phyloP scores from a whole-genome alignment of 1,284 basidiomycete species.

The Rhizoctonia solani region DNA sequence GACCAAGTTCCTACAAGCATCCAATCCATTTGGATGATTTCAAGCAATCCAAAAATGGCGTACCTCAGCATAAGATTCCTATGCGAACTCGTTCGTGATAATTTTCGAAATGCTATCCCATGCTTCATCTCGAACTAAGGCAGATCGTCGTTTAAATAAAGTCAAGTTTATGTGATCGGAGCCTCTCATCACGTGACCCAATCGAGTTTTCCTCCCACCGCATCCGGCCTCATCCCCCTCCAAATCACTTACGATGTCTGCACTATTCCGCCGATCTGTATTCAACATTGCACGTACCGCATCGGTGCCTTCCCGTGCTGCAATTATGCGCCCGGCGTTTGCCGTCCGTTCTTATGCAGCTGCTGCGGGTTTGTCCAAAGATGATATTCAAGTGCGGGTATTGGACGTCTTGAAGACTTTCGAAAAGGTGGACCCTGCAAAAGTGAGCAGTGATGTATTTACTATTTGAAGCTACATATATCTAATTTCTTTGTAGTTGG shows the following conservation, averaged over 20 bases:
- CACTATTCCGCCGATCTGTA: constrained; percentile 31
- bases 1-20: constrained; percentile 80
- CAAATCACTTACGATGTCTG: constrained; percentile 32
- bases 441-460: constrained; percentile 58
- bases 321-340: constrained; percentile 5
- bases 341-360: constrained; percentile 66
- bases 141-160: constrained; percentile 12
- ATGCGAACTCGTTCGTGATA: constrained; percentile 85
- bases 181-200: constrained; percentile 18
- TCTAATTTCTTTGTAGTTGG: constrained; percentile 58
- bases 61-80: constrained; percentile 86
- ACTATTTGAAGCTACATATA: not conserved
- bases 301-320: not conserved
- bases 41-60: constrained; percentile 37
- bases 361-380: constrained; percentile 70
- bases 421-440: constrained; percentile 88
- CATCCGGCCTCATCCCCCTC: constrained; percentile 21
- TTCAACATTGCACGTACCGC: constrained; percentile 28
- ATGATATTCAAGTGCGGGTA: constrained; percentile 80
- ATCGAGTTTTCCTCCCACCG: constrained; percentile 1
- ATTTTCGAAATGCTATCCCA: constrained; percentile 85
- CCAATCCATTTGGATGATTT: constrained; percentile 11
- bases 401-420: constrained; percentile 90
- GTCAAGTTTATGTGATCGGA: constrained; percentile 14
- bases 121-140: constrained; percentile 70